A percentile compares a stretch with the other conserved stretches of the same genome.
Conservation (phyloP, 108 stramenopile genomes). For the Epipyxis sp. region DNA sequence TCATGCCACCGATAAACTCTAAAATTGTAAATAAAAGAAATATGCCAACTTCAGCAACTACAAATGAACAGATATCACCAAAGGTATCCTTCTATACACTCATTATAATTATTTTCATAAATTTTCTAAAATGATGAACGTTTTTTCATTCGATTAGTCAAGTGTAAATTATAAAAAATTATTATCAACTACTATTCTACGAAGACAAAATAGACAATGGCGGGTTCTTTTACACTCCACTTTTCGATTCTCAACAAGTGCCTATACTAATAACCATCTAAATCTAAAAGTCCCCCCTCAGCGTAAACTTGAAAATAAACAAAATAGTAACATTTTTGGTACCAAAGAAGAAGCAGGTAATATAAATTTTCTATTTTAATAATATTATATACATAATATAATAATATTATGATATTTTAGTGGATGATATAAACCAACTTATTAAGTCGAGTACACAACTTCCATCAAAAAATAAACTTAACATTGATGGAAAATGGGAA, state of each 20-base stretch:
- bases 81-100: too few species aligned
- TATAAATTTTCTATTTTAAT: neutral
- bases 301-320: neutral
- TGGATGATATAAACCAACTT: neutral
- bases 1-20: neutral
- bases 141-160: neutral
- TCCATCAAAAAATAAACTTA: neutral
- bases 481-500: neutral
- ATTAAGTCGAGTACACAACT: neutral
- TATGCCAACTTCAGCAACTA: neutral
- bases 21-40: neutral
- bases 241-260: neutral
- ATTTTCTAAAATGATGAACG: neutral
- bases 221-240: neutral
- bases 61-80: neutral
- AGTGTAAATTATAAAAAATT: neutral
- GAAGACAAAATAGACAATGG: neutral
- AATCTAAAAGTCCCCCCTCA: neutral
- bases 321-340: neutral
- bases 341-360: neutral
- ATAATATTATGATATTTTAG: neutral
- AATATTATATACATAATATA: neutral
- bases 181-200: neutral
- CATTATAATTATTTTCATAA: neutral
- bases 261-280: neutral